Conservation (phyloP, 164 flowering plant species). For the Protea cynaroides region DNA sequence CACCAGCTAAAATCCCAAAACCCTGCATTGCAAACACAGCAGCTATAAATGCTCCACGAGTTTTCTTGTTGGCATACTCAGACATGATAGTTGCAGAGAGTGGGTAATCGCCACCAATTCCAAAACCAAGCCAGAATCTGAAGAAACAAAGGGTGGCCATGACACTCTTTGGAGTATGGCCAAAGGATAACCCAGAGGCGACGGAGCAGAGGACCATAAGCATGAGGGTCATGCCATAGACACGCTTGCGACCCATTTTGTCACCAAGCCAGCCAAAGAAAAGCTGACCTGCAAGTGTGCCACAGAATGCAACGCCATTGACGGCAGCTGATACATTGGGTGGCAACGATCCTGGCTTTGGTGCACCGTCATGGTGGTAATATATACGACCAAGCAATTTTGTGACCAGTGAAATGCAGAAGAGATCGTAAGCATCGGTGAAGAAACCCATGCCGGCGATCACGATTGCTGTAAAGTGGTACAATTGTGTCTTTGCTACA, state of each 20-base stretch:
- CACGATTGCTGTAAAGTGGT: too few species aligned
- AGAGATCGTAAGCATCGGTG: too few species aligned
- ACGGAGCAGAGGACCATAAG: slow-evolving; percentile 9
- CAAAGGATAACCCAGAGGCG: slow-evolving; percentile 7
- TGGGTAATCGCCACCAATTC: slow-evolving; percentile 16
- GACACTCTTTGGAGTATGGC: background rate
- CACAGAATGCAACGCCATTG: slow-evolving; percentile 8
- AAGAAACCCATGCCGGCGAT: too few species aligned
- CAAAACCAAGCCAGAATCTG: slow-evolving; percentile 14
- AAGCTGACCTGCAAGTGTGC: slow-evolving; percentile 12
- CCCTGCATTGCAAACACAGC: slow-evolving; percentile 18
- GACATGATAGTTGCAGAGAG: slow-evolving; percentile 16
- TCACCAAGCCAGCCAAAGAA: slow-evolving; percentile 17
- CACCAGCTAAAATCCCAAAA: slow-evolving; percentile 13
- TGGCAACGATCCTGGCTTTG: slow-evolving; percentile 7
- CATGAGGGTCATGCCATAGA: slow-evolving; percentile 12
- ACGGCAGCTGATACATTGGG: slow-evolving; percentile 8
- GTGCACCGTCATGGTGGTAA: slow-evolving; percentile 10
- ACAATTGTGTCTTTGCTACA: too few species aligned
- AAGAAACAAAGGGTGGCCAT: slow-evolving; percentile 12
- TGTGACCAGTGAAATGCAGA: too few species aligned
- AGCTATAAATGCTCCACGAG: slow-evolving; percentile 14
- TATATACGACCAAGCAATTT: slow-evolving; percentile 17
- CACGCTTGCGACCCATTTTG: slow-evolving; percentile 11
- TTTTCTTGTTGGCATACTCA: slow-evolving; percentile 16